Evolutionary conservation across 2,329 filamentous ascomycete genomes (phyloP), one percentile per base, ranked within the genome.

Genomic region (Aspergillus quadricinctus): DNA sequence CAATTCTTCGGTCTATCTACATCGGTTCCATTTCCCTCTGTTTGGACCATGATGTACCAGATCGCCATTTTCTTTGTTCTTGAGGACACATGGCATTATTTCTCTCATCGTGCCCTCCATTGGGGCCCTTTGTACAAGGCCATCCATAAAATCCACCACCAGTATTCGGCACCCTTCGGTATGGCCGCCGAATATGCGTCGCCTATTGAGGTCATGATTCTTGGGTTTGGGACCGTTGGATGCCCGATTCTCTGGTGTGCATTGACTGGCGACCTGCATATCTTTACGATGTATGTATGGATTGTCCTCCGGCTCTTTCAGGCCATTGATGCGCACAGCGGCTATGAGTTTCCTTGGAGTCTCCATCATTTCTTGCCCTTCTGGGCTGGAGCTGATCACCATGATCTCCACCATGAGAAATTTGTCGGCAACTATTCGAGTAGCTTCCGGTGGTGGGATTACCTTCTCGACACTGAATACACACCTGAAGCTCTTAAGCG

Each of bases 371-470:
- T 97, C 81, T 80, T 99, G 52, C 94, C 94, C 37, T 92, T 99
- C 84, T 99, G 94, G 94, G 93, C 93, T 54, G 94, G 94, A 60
- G 94, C 94, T 54, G 87, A 96, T 67, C 93, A 97, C 79, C 94
- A 99, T 79, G 94, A 99, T 71, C 81, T 92, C 48, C 94, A 99
- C 79, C 94, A 99, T 79, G 94, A 99, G 81, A 91, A 92, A 73
- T 99, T 99, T 79, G 92, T 99, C 62, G 94, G 94, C 67, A 99
- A 99, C 81, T 99, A 97, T 75, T 82, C 93, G 52, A 96, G 92
- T 72, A 96, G 90, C 81, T 99, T 99, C 86, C 85, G 93, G 75
- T 99, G 94, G 94, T 99, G 94, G 94, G 94, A 99, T 79, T 96
- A 89, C 75, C 75, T 87, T 66, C 83, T 97, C 64, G 92, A 97